Percentiles rank a stretch among this genome's conserved stretches.
These are phyloP conservation scores for Raddia guianensis DNA, from an alignment of 176 grass and related monocot genomes.

Conservation along the genomic window DNA sequence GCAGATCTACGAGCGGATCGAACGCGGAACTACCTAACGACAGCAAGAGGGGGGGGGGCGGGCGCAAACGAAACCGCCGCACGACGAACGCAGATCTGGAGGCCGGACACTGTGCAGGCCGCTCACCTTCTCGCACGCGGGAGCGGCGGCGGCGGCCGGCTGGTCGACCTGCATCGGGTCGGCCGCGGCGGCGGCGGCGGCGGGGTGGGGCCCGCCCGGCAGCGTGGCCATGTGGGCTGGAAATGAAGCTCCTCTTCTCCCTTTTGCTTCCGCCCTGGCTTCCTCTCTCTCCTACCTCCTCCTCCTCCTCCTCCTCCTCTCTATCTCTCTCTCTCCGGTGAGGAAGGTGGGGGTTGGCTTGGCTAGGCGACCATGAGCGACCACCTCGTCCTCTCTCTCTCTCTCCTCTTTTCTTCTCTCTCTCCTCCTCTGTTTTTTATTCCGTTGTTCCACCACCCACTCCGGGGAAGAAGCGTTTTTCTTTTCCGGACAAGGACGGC, in stretches of 20 bases:
- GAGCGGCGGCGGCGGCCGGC: slow-evolving; percentile 23
- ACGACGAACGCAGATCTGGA: slow-evolving; percentile 20
- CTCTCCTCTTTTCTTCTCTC: background rate
- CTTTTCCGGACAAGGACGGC: background rate
- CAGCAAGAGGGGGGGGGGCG: no score
- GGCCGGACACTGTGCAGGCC: background rate
- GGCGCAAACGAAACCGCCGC: background rate
- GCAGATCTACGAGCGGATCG: slow-evolving; percentile 45
- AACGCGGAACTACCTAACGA: background rate
- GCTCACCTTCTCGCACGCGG: slow-evolving; percentile 58
- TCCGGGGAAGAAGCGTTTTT: background rate
- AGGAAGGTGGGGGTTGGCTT: slow-evolving; percentile 20
- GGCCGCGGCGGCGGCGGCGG: slow-evolving; percentile 18
- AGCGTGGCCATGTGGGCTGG: slow-evolving; percentile 46
- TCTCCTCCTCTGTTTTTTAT: slow-evolving; percentile 21
- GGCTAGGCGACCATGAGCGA: slow-evolving; percentile 23
- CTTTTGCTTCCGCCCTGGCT: background rate
- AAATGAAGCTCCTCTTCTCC: slow-evolving; percentile 22
- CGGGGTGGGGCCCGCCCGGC: slow-evolving; percentile 42
- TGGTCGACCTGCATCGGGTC: slow-evolving; percentile 63
- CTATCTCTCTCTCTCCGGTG: slow-evolving; percentile 40
- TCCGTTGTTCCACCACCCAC: slow-evolving; percentile 39
- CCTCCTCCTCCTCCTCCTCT: background rate
- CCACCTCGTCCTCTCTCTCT: background rate
- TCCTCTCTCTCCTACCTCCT: background rate